Conservation (phyloP, 192 early-diverging fungal species). For the Umbelopsis vinacea region DNA sequence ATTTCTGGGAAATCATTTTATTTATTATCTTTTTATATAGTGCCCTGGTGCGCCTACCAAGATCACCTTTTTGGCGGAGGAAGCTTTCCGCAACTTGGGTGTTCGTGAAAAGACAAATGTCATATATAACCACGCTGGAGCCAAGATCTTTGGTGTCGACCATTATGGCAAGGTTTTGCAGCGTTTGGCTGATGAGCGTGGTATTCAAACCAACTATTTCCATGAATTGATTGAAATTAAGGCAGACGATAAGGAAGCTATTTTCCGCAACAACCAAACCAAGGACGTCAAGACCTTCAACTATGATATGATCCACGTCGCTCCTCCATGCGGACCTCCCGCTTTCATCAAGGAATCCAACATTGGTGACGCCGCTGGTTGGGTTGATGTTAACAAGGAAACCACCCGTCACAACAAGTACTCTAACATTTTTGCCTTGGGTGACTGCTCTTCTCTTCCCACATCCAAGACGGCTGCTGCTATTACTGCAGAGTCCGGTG, state of each 20-base stretch:
- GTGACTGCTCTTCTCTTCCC: constrained; percentile 83
- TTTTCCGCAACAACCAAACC: constrained; percentile 69
- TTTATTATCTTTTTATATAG: constrained; percentile 11
- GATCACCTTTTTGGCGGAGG: constrained; percentile 87
- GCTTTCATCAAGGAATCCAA: constrained; percentile 73
- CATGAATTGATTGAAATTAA: constrained; percentile 74
- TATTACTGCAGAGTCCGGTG: constrained; percentile 78
- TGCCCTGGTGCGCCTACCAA: constrained; percentile 91
- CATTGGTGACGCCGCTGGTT: constrained; percentile 78
- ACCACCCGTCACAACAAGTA: constrained; percentile 82
- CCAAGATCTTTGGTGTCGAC: constrained; percentile 87
- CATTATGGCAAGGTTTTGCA: constrained; percentile 79
- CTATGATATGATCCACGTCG: constrained; percentile 87
- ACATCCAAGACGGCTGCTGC: constrained; percentile 93
- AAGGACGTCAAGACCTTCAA: constrained; percentile 60
- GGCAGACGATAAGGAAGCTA: constrained; percentile 66
- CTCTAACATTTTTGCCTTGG: constrained; percentile 78
- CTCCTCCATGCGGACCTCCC: constrained; percentile 82
- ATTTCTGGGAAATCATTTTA: neutral
- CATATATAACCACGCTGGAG: constrained; percentile 79
- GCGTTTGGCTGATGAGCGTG: constrained; percentile 67
- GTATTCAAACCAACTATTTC: constrained; percentile 70
- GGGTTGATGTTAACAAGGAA: constrained; percentile 79
- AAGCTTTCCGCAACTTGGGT: constrained; percentile 72
- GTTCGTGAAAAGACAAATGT: constrained; percentile 70